phyloP scores from a whole-genome alignment of 345 rosid species.

The Ceriops zippeliana region DNA sequence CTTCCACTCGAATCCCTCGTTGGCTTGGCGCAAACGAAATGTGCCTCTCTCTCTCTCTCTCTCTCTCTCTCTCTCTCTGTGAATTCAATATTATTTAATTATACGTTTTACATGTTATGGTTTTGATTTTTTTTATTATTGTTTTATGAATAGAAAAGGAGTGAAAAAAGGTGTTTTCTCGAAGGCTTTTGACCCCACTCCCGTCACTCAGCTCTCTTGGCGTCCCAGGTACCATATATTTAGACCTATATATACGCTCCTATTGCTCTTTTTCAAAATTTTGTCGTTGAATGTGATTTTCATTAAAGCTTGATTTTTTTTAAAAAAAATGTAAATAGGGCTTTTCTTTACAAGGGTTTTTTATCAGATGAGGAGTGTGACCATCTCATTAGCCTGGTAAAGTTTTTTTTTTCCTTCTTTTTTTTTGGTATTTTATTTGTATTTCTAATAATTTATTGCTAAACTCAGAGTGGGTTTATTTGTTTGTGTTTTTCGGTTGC shows the following conservation, averaged over 20 bases:
- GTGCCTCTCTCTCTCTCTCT: slow-evolving; percentile 21
- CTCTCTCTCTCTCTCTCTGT: neutral
- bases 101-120: neutral
- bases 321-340: slow-evolving; percentile 43
- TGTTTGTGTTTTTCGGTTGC: neutral
- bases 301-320: slow-evolving; percentile 6
- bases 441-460: neutral
- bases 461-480: neutral
- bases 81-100: no score
- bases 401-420: no score
- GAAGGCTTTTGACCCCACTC: slow-evolving; percentile 62
- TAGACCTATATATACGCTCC: neutral
- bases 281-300: neutral
- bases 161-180: slow-evolving; percentile 47
- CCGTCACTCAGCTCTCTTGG: slow-evolving; percentile 88
- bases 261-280: neutral
- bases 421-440: neutral
- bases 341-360: slow-evolving; percentile 66
- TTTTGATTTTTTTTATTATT: neutral
- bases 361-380: slow-evolving; percentile 77
- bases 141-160: slow-evolving; percentile 32
- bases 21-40: slow-evolving; percentile 26
- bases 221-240: slow-evolving; percentile 51
- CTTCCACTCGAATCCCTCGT: slow-evolving; percentile 31
- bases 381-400: slow-evolving; percentile 73